phyloP scores from a whole-genome alignment of 2,329 filamentous ascomycete species.

The Teratosphaeria viscida region DNA sequence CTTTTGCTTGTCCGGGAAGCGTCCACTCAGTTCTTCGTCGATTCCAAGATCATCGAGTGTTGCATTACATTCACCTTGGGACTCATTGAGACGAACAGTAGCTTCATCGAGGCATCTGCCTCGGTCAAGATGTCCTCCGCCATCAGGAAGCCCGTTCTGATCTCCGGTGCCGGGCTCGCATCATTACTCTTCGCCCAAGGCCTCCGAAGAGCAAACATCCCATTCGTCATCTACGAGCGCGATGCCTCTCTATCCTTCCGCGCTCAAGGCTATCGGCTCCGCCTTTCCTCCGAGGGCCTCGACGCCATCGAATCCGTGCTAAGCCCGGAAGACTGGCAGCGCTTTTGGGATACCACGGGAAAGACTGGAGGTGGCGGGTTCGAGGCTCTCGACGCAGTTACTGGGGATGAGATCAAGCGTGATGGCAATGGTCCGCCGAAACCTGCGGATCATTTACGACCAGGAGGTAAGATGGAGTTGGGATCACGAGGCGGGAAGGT shows the following conservation, averaged over 20 bases:
- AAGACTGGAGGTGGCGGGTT: conserved; percentile 51
- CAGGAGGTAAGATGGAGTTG: conserved; percentile 23
- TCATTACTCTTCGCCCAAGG: conserved; percentile 30
- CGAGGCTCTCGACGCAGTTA: conserved; percentile 42
- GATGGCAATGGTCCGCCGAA: background rate
- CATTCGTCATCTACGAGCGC: conserved; percentile 33
- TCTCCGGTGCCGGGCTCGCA: conserved; percentile 31
- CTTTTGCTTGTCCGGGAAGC: background rate
- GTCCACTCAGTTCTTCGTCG: background rate
- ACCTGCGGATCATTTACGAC: conserved; percentile 1
- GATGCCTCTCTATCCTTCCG: conserved; percentile 44
- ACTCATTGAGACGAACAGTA: background rate
- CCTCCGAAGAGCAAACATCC: conserved; percentile 26
- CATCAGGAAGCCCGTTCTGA: conserved; percentile 27
- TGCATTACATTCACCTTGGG: background rate
- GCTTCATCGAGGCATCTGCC: background rate
- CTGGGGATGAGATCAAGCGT: conserved; percentile 31
- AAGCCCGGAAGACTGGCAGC: conserved; percentile 30
- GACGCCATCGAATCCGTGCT: conserved; percentile 52
- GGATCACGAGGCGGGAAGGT: conserved; percentile 47
- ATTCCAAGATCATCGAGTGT: background rate
- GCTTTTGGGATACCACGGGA: conserved; percentile 50
- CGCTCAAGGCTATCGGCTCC: conserved; percentile 52
- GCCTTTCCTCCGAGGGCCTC: conserved; percentile 46
- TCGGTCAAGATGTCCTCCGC: background rate